These are phyloP conservation scores for Penstemon eatonii DNA, from an alignment of 257 asterid species.

Conservation along the genomic window DNA sequence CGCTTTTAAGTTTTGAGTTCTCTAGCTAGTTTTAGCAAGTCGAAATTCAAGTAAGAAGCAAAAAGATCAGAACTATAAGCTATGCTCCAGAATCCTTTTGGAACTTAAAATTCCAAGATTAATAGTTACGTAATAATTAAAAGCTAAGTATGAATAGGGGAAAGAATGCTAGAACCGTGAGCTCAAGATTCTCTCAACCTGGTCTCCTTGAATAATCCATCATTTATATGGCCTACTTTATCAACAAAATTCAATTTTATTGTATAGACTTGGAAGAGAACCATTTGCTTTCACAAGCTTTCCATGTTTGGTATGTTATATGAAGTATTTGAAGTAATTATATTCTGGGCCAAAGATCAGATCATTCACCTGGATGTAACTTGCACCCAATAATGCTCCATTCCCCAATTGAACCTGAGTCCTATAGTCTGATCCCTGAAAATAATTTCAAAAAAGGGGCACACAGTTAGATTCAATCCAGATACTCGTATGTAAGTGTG, in stretches of 20 bases:
- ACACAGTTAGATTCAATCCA: conserved; percentile 25
- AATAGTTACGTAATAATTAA: conserved; percentile 16
- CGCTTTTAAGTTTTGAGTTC: not conserved
- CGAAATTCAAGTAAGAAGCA: not conserved
- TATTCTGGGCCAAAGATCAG: conserved; percentile 20
- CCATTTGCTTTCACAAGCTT: conserved; percentile 5
- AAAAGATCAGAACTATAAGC: conserved; percentile 2
- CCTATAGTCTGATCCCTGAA: conserved; percentile 86
- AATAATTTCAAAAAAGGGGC: conserved; percentile 25
- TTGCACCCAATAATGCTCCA: conserved; percentile 89
- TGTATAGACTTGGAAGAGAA: not conserved
- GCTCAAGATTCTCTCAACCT: not conserved
- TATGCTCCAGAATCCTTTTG: not conserved
- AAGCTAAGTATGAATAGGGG: not conserved
- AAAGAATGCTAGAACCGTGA: not conserved
- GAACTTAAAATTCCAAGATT: conserved; percentile 11
- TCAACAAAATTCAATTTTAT: conserved; percentile 4
- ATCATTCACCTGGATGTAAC: conserved; percentile 82
- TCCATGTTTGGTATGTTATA: conserved; percentile 1
- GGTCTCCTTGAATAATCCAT: conserved; percentile 14
- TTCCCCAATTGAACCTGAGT: conserved; percentile 80
- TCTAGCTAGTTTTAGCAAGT: conserved; percentile 4
- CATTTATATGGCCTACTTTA: not conserved
- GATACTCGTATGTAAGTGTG: conserved; percentile 19
- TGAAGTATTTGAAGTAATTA: not conserved